Base-by-base conservation (phyloP, 805 yeast genomes). In the Yamadazyma akitaensis region DNA sequence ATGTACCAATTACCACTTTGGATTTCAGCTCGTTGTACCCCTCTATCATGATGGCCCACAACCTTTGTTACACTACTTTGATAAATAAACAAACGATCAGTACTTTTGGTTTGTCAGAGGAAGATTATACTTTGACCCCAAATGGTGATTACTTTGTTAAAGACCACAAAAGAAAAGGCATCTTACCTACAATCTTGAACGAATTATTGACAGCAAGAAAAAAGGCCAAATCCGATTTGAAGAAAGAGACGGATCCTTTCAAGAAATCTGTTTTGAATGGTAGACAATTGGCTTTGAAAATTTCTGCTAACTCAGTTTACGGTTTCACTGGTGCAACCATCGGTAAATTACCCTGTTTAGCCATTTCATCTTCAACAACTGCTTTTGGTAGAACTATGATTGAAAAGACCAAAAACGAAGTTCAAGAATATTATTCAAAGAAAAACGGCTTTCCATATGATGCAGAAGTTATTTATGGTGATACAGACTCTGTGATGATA, bases 271-370 rank as follows among this genome's bases (percentile, higher is more conserved):
- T 94, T 30, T 76, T 95, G 41, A 95, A 94, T 63, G 99, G 99
- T 75, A 80, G 99, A 64, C 99, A 94, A 67, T 73, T 94, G 58
- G 99, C 99, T 0, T 73, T 94, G 62, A 94, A 94, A 60, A 88
- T 94, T 42, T 90, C 97, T 11, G 99, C 99, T 1, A 94, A 94
- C 64, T 95, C 99, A 1, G 99, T 94, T 5, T 94, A 94, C 64
- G 99, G 99, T 40, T 95, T 94, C 67, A 94, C 99, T 0, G 99
- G 99, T 66, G 99, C 99, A 1, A 94, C 98, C 0, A 84, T 92
- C 39, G 99, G 99, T 44, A 92, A 94, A 60, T 75, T 94, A 45
- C 99, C 99, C 0, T 95, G 99, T 71, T 72, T 94, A 47, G 96
- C 96, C 0, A 94, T 94, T 48, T 95, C 99, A 0, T 89, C 98